phyloP scores from a whole-genome alignment of 23 red algal species.

The Gracilaria domingensis region DNA sequence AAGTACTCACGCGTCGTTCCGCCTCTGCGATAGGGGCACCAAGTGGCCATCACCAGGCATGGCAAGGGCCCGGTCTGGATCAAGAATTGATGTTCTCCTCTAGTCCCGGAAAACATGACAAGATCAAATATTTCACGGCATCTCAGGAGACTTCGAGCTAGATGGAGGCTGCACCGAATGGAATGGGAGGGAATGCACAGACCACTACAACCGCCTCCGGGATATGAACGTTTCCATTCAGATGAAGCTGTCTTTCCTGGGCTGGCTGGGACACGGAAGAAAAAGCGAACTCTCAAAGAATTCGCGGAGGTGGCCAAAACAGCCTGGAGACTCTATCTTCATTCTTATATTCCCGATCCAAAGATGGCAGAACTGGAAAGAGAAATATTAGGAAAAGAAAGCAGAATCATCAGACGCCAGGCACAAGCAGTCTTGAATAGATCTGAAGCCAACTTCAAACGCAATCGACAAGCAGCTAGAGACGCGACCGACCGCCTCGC shows the following conservation, averaged over 20 bases:
- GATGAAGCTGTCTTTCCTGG: conserved; percentile 49
- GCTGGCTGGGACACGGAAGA: conserved; percentile 5
- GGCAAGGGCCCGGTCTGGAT: too few relatives aligned
- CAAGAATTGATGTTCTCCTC: too few relatives aligned
- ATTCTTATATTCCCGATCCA: conserved; percentile 51
- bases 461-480: conserved; percentile 8
- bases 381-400: not conserved
- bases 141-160: conserved; percentile 39
- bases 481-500: not conserved
- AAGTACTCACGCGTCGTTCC: too few relatives aligned
- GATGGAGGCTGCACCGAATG: conserved; percentile 71
- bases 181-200: conserved; percentile 73
- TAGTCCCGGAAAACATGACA: not conserved
- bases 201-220: conserved; percentile 55
- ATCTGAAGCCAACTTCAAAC: conserved; percentile 8
- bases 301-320: not conserved
- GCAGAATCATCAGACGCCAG: not conserved
- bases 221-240: conserved; percentile 47
- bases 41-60: too few relatives aligned
- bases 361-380: conserved; percentile 38
- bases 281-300: conserved; percentile 23
- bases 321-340: conserved; percentile 53
- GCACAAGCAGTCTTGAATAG: conserved; percentile 12
- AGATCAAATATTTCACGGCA: conserved; percentile 25
- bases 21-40: too few relatives aligned